phyloP scores from a whole-genome alignment of 2,329 filamentous ascomycete species.

The Fusarium sororula region DNA sequence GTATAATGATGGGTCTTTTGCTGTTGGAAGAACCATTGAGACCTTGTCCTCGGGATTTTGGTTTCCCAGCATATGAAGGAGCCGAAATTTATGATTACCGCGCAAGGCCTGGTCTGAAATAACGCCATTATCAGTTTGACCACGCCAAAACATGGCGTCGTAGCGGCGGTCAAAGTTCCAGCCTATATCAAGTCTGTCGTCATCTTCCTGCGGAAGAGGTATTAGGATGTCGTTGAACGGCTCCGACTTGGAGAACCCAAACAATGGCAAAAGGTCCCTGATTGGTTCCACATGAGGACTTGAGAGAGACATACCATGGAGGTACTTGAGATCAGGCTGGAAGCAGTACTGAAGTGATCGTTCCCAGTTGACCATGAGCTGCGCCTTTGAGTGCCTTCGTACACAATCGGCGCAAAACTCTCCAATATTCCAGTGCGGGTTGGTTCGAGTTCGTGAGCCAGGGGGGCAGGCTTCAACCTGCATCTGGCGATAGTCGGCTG shows the following conservation, averaged over 20 bases:
- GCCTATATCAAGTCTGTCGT: slow-evolving; percentile 54
- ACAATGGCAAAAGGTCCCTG: slow-evolving; percentile 75
- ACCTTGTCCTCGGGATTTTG: slow-evolving; percentile 59
- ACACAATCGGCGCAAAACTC: slow-evolving; percentile 72
- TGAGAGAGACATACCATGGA: slow-evolving; percentile 78
- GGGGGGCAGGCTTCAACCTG: slow-evolving; percentile 66
- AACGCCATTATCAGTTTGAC: slow-evolving; percentile 67
- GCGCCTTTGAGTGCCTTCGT: slow-evolving; percentile 70
- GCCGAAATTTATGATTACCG: slow-evolving; percentile 74
- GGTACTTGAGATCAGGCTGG: slow-evolving; percentile 77
- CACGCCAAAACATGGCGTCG: slow-evolving; percentile 77
- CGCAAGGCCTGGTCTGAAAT: slow-evolving; percentile 65
- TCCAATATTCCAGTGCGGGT: slow-evolving; percentile 69
- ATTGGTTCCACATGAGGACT: slow-evolving; percentile 70
- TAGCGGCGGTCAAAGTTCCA: slow-evolving; percentile 68
- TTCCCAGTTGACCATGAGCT: slow-evolving; percentile 73
- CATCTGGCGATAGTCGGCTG: slow-evolving; percentile 52
- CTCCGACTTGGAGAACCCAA: slow-evolving; percentile 76
- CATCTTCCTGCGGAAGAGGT: slow-evolving; percentile 60
- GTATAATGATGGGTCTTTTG: slow-evolving; percentile 52
- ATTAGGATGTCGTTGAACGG: slow-evolving; percentile 82
- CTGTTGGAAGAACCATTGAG: slow-evolving; percentile 65
- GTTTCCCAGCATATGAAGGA: slow-evolving; percentile 74
- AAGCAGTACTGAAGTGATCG: slow-evolving; percentile 74
- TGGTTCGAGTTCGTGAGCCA: slow-evolving; percentile 66